These are phyloP conservation scores for Claviceps pazoutovae DNA, from an alignment of 2,329 filamentous ascomycete genomes.

Conservation along the genomic window DNA sequence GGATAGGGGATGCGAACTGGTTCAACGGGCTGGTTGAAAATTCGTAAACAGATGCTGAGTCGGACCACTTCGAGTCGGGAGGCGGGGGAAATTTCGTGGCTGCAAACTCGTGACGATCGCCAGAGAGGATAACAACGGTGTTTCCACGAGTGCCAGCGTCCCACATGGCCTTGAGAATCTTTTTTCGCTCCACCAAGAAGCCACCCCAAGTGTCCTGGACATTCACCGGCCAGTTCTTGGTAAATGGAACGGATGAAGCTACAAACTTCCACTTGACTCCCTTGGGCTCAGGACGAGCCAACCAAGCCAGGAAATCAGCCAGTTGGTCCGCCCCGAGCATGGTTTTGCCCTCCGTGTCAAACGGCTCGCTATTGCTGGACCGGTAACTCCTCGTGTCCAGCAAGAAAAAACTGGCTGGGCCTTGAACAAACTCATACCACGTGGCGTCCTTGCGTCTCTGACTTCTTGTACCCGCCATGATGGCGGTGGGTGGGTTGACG, in stretches of 20 bases:
- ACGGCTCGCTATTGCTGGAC: conserved; percentile 48
- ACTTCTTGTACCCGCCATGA: conserved; percentile 29
- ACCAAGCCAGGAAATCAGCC: conserved; percentile 63
- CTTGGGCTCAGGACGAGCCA: conserved; percentile 54
- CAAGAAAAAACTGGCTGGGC: conserved; percentile 88
- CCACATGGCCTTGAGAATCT: conserved; percentile 86
- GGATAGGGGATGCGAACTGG: conserved; percentile 82
- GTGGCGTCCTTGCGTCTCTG: conserved; percentile 43
- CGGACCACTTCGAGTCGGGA: conserved; percentile 45
- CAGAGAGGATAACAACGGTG: conserved; percentile 72
- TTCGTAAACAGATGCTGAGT: conserved; percentile 61
- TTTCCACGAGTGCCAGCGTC: conserved; percentile 59
- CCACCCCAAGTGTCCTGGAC: conserved; percentile 88
- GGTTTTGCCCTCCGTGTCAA: conserved; percentile 54
- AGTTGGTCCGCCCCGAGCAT: conserved; percentile 79
- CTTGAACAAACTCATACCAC: conserved; percentile 81
- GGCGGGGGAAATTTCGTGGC: conserved; percentile 66
- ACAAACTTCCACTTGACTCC: conserved; percentile 91
- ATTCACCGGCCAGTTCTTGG: conserved; percentile 92
- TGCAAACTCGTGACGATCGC: conserved; percentile 93
- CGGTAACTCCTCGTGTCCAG: conserved; percentile 84
- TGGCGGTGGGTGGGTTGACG: conserved; percentile 63
- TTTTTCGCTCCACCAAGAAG: conserved; percentile 66
- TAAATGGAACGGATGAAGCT: conserved; percentile 83
- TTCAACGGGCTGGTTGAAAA: conserved; percentile 84